phyloP scores from a whole-genome alignment of 2,329 filamentous ascomycete species.

The Dactylella cylindrospora region DNA sequence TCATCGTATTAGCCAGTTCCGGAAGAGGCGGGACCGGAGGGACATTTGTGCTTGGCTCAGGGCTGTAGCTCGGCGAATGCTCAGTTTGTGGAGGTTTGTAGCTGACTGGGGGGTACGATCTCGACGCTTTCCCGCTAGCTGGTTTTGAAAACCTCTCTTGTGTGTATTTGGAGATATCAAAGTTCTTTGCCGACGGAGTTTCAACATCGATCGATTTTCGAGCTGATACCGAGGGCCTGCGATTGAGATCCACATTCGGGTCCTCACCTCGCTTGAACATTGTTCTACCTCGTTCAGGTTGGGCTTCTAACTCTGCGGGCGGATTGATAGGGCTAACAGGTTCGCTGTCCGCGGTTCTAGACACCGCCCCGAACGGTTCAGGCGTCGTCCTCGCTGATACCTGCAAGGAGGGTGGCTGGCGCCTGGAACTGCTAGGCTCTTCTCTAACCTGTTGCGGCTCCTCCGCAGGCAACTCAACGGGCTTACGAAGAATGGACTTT shows the following conservation, averaged over 20 bases:
- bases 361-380: constrained; percentile 13
- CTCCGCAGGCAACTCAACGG: constrained; percentile 16
- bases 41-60: constrained; percentile 7
- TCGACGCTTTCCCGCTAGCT: constrained; percentile 2
- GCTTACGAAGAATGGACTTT: constrained; percentile 38
- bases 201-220: constrained; percentile 40
- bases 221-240: constrained; percentile 25
- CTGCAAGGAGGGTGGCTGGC: constrained; percentile 7
- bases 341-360: constrained; percentile 19
- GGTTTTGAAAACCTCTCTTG: constrained; percentile 24
- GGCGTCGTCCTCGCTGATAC: background rate
- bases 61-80: background rate
- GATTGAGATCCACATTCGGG: constrained; percentile 1
- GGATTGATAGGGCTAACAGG: constrained; percentile 13
- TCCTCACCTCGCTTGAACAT: constrained; percentile 33
- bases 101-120: constrained; percentile 34
- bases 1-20: constrained; percentile 25
- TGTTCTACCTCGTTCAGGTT: constrained; percentile 36
- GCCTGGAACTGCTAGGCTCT: constrained; percentile 1
- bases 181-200: constrained; percentile 32
- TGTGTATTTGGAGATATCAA: constrained; percentile 40
- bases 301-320: constrained; percentile 3
- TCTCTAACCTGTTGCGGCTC: constrained; percentile 16
- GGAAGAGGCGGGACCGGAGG: constrained; percentile 23
- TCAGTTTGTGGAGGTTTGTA: constrained; percentile 13